Base-by-base conservation (phyloP, 2,329 filamentous ascomycete genomes). In the Hirsutella rhossiliensis region DNA sequence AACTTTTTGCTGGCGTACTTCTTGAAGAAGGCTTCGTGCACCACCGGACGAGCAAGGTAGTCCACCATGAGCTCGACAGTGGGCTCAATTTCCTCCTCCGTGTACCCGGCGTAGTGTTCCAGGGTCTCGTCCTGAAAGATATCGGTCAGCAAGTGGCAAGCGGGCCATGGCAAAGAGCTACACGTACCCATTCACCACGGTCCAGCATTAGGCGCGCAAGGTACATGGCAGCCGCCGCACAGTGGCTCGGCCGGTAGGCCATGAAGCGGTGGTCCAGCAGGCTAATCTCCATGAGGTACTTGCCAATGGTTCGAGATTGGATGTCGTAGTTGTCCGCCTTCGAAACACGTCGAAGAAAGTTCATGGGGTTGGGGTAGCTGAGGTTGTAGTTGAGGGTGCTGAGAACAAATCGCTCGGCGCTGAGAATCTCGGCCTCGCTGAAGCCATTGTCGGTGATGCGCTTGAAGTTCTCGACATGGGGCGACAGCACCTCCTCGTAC, bases 1-100 rank as follows among this genome's bases (percentile, higher is more conserved):
- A 97, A 98, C 69, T 95, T 96, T 75, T 97, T 98, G 78, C 87
- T 94, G 45, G 92, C 92, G 63, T 98, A 98, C 68, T 98, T 98
- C 78, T 94, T 95, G 76, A 96, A 97, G 74, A 98, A 96, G 32
- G 92, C 94, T 62, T 97, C 90, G 59, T 98, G 92, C 38, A 82
- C 78, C 43, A 96, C 85, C 23, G 90, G 92, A 12, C 86, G 81
- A 47, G 85, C 84, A 34, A 98, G 82, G 62, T 98, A 98, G 64
- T 98, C 89, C 48, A 98, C 80, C 89, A 98, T 96, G 48, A 97
- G 75, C 56, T 84, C 77, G 59, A 95, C 87, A 36, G 97, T 86
- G 11, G 90, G 90, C 62, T 90, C 78, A 54, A 98, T 88, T 65
- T 98, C 87, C 40, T 90, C 80, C 63, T 97, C 90, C 3, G 77